A percentile compares a stretch with the other conserved stretches of the same genome.
Conservation (phyloP, 129 eudicot genomes). For the Sambucus nigra region DNA sequence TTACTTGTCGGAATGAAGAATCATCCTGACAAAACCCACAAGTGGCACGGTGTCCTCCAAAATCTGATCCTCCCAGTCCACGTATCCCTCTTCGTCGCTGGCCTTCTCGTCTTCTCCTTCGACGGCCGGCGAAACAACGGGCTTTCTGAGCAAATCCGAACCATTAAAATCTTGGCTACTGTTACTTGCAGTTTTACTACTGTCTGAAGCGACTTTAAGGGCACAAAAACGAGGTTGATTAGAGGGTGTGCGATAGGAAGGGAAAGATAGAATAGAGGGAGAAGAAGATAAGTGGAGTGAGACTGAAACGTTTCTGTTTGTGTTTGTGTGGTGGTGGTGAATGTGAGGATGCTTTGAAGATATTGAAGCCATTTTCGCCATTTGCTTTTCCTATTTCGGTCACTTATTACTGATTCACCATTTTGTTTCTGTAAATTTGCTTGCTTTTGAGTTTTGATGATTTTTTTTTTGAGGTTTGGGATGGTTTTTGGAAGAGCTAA, state of each 20-base stretch:
- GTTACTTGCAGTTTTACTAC: slow-evolving; percentile 11
- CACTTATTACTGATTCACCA: too few species aligned
- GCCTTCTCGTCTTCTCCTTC: slow-evolving; percentile 15
- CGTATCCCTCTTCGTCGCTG: slow-evolving; percentile 43
- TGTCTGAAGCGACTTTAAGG: slow-evolving; percentile 26
- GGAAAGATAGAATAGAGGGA: slow-evolving; percentile 25
- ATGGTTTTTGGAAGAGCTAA: too few species aligned
- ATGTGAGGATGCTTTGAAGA: too few species aligned
- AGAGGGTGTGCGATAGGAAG: slow-evolving; percentile 9
- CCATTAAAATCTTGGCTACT: slow-evolving; percentile 24
- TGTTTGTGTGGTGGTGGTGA: too few species aligned
- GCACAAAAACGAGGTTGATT: slow-evolving; percentile 17
- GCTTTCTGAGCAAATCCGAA: slow-evolving; percentile 56
- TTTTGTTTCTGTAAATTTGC: too few species aligned
- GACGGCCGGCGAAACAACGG: slow-evolving; percentile 26
- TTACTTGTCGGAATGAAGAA: slow-evolving; percentile 95
- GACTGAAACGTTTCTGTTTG: too few species aligned
- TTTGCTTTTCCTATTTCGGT: too few species aligned
- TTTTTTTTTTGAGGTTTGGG: too few species aligned
- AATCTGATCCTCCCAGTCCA: slow-evolving; percentile 93
- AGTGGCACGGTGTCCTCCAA: slow-evolving; percentile 88
- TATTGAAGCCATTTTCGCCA: too few species aligned
- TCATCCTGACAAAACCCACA: slow-evolving; percentile 87
- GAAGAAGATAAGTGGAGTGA: slow-evolving; percentile 28
- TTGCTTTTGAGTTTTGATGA: too few species aligned